Evolutionary conservation across 345 rosid species (phyloP), one percentile per base, ranked within the genome.

Genomic region (Citrus reticulata): DNA sequence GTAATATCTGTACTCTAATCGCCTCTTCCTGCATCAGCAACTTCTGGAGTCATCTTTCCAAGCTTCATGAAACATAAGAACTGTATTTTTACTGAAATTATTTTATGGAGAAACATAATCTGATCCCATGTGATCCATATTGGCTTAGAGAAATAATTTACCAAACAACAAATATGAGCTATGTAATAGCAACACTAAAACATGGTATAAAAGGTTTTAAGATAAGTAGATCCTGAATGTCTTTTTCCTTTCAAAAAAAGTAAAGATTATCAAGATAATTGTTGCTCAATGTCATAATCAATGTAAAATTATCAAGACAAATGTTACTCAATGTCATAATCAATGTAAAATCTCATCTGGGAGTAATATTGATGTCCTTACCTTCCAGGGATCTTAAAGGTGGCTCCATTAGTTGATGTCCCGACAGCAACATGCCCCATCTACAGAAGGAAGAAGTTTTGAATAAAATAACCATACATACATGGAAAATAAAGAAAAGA

Each of bases 391-490:
- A 95, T 90, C 89, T 95, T 95, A 80, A 84, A 93, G 29, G 97
- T 92, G 66, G 99, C 98, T 75, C 99, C 99, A 86, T 95, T 95
- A 59, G 99, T 95, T 61, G 99, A 95, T 77, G 97, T 93, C 68
- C 99, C 99, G 37, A 93, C 98, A 79, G 99, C 99, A 62, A 92
- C 84, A 85, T 86, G 91, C 49, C 98, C 98, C 89, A 83, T 84
- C 99, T 93, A 78, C 59, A 81, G 40, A 68, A 66, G 71, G 68
- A 73, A 11, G 35, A 79, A 79, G 61, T 73, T 68, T 74, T 49
- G 27, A 71, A 67, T 37, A 70, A 46, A 51, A 66, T 46, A 60
- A 65, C n/a, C 24, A 30, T 29, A 19, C 9, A 25, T 67, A 32
- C n/a, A 64, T 60, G 35, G 4, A 66, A 34, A 57, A 46, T 27